A percentile compares a stretch with the other conserved stretches of the same genome.
Conservation (phyloP, 805 yeast species). For the Starmerella bombi region DNA sequence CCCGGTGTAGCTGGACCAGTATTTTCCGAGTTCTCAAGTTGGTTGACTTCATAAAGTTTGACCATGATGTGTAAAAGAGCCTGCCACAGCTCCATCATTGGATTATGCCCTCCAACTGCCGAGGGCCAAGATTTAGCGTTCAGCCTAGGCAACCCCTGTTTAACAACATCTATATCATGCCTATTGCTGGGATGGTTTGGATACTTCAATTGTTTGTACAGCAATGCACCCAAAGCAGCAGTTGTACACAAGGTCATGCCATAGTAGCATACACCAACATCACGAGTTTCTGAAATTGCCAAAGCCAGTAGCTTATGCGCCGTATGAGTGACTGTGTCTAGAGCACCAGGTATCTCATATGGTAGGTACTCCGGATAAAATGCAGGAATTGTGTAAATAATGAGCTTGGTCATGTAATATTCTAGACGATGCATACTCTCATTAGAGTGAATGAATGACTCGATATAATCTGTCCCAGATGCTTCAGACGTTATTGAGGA, state of each 20-base stretch:
- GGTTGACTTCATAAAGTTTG: not conserved
- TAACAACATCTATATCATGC: not conserved
- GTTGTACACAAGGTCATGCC: not conserved
- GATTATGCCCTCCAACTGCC: not conserved
- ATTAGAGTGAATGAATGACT: not conserved
- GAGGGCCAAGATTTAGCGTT: not conserved
- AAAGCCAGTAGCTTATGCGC: not conserved
- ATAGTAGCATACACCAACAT: not conserved
- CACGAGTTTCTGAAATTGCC: not conserved
- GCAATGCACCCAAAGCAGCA: not conserved
- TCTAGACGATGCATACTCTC: not conserved
- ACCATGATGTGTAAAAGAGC: not conserved
- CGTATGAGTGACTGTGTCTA: not conserved
- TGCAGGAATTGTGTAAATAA: not conserved
- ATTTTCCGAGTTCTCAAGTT: no score
- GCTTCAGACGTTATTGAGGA: not conserved
- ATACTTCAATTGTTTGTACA: not conserved
- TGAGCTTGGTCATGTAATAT: not conserved
- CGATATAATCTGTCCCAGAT: not conserved
- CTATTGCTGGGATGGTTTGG: not conserved
- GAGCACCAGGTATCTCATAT: not conserved
- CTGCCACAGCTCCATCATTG: not conserved
- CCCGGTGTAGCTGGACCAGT: no score
- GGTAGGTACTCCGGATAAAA: not conserved
- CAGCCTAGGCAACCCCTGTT: not conserved